These are phyloP conservation scores for Penicillium sp. DNA, from an alignment of 2,329 filamentous ascomycete species.

Conservation along the genomic window DNA sequence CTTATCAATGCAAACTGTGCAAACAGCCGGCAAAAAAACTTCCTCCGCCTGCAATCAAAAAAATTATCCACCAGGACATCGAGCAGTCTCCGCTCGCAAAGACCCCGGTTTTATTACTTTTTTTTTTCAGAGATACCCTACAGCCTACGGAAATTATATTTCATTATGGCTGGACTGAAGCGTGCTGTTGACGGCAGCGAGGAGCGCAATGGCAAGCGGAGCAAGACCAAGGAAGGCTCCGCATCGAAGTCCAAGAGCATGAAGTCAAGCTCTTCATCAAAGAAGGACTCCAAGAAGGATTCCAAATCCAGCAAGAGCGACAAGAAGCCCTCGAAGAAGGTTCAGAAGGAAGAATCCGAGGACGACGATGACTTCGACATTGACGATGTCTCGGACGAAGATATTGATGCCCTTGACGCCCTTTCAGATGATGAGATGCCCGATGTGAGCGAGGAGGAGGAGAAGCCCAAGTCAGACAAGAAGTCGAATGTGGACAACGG, in stretches of 20 bases:
- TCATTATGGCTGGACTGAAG: constrained; percentile 43
- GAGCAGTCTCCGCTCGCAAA: constrained; percentile 21
- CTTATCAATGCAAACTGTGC: constrained; percentile 32
- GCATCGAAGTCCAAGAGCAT: constrained; percentile 28
- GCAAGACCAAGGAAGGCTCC: constrained; percentile 35
- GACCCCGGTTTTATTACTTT: constrained; percentile 8
- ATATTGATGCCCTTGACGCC: constrained; percentile 24
- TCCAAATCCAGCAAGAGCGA: constrained; percentile 34
- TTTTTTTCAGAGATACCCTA: constrained; percentile 8
- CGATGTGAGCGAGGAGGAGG: constrained; percentile 44
- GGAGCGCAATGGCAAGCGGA: constrained; percentile 42
- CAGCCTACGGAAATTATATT: constrained; percentile 10
- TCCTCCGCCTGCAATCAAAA: constrained; percentile 31
- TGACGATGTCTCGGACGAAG: constrained; percentile 50
- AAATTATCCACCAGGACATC: constrained; percentile 28
- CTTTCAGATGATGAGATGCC: constrained; percentile 35
- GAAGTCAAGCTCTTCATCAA: constrained; percentile 19
- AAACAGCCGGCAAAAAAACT: constrained; percentile 36
- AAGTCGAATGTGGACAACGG: neutral
- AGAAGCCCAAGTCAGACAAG: constrained; percentile 18
- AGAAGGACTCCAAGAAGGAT: constrained; percentile 28
- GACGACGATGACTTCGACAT: constrained; percentile 55
- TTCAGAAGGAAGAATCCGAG: constrained; percentile 40
- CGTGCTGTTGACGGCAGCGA: constrained; percentile 39
- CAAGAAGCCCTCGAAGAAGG: constrained; percentile 34